Percentiles rank a stretch among this genome's conserved stretches.
These are phyloP conservation scores for Dichotomopilus funicola DNA, from an alignment of 2,329 filamentous ascomycete genomes.

Conservation along the genomic window DNA sequence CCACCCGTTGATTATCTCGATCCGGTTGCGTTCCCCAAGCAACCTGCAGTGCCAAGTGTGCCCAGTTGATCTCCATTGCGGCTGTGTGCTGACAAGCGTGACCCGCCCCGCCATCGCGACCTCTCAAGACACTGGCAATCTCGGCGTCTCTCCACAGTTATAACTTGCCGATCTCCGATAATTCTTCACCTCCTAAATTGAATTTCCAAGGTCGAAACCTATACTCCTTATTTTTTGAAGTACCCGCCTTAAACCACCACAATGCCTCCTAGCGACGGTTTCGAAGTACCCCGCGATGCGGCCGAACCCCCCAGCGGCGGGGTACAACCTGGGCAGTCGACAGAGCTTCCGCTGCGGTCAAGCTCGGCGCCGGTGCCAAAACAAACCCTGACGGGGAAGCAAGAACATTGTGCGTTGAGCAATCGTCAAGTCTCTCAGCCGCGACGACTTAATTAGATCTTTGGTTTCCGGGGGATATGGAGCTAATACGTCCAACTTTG, in stretches of 20 bases:
- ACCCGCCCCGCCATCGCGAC: conserved; percentile 2
- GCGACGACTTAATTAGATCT: not conserved
- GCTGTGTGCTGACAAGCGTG: too few species aligned
- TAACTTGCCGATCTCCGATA: not conserved
- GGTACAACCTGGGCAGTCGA: conserved; percentile 5
- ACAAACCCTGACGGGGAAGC: conserved; percentile 75
- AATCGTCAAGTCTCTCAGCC: not conserved
- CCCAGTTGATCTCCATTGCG: too few species aligned
- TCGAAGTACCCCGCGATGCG: not conserved
- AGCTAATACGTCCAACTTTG: conserved; percentile 3
- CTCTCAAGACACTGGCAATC: not conserved
- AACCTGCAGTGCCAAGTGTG: too few species aligned
- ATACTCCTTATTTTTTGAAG: too few species aligned
- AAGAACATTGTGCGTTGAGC: conserved; percentile 77
- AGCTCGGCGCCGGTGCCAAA: conserved; percentile 28
- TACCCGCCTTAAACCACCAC: too few species aligned
- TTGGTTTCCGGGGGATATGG: not conserved
- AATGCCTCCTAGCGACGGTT: conserved; percentile 7
- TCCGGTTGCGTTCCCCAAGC: too few species aligned
- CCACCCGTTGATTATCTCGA: too few species aligned
- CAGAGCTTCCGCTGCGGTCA: conserved; percentile 14
- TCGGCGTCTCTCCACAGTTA: not conserved
- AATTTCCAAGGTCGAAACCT: too few species aligned
- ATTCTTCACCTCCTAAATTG: too few species aligned
- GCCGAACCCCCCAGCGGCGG: not conserved